These are phyloP conservation scores for Cercophora samala DNA, from an alignment of 495 filamentous ascomycete genomes.

Conservation along the genomic window DNA sequence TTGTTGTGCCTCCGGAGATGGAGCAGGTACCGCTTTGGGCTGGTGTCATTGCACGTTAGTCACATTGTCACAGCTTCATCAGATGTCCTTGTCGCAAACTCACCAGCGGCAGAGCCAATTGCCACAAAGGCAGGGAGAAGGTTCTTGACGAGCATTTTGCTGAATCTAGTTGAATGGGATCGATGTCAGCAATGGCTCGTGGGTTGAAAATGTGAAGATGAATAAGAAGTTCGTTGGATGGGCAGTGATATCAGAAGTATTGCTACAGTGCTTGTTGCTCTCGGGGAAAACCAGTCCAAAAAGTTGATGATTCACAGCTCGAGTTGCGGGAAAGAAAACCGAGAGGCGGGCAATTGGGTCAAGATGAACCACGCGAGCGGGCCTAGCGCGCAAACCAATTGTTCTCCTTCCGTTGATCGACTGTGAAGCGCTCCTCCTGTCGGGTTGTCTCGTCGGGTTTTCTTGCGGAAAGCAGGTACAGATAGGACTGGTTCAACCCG, in stretches of 20 bases:
- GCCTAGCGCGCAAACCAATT: not conserved
- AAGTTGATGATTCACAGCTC: conserved; percentile 10
- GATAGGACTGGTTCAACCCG: not conserved
- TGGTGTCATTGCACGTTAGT: conserved; percentile 31
- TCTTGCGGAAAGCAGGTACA: not conserved
- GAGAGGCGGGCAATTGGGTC: not conserved
- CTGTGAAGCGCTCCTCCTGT: not conserved
- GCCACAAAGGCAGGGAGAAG: conserved; percentile 73
- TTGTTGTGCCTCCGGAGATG: conserved; percentile 40
- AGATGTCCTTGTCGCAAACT: conserved; percentile 30
- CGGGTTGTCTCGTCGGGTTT: not conserved
- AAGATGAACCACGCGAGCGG: not conserved
- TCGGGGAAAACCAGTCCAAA: conserved; percentile 10
- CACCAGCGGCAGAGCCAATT: conserved; percentile 64
- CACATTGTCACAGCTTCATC: not conserved
- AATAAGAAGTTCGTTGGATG: not conserved
- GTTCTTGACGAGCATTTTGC: conserved; percentile 72
- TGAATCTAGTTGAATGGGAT: conserved; percentile 25
- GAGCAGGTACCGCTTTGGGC: conserved; percentile 44
- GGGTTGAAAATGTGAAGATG: not conserved
- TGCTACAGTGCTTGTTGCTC: conserved; percentile 3
- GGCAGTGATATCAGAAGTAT: conserved; percentile 15
- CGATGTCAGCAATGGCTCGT: conserved; percentile 27
- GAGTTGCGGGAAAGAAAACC: not conserved
- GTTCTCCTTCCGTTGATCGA: not conserved